phyloP scores from a whole-genome alignment of 202 grass and related monocot genomes.

The Miscanthus sacchariflorus region DNA sequence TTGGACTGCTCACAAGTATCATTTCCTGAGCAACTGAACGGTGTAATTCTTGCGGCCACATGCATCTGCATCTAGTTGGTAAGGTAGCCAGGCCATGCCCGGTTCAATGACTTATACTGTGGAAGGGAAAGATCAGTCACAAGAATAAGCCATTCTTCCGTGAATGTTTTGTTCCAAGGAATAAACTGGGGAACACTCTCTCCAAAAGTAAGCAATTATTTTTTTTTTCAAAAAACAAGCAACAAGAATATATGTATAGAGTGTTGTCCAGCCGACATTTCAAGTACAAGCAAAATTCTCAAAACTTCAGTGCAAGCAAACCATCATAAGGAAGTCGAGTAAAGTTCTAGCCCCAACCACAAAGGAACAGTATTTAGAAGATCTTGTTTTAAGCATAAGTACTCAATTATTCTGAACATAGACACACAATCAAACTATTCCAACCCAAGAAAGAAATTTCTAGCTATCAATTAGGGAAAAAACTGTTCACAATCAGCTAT shows the following conservation, averaged over 20 bases:
- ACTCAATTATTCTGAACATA: not conserved
- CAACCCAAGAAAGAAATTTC: not conserved
- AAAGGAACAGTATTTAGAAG: not conserved
- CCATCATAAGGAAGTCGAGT: not conserved
- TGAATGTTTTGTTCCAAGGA: slow-evolving; percentile 2
- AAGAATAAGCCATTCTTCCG: not conserved
- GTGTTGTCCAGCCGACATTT: not conserved
- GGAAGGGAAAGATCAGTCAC: slow-evolving; percentile 1
- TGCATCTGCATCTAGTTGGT: not conserved
- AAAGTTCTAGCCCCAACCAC: not conserved
- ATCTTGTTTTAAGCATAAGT: not conserved
- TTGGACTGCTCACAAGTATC: not conserved
- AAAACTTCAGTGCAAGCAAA: slow-evolving; percentile 10
- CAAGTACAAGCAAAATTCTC: not conserved
- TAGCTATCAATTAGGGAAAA: not conserved
- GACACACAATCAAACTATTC: not conserved
- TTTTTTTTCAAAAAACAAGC: not conserved
- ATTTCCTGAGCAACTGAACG: not conserved
- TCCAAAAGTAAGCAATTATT: not conserved
- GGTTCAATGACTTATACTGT: not conserved
- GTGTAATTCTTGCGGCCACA: not conserved
- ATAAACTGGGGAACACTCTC: not conserved
- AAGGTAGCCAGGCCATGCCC: not conserved
- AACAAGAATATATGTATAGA: not conserved
- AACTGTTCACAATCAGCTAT: not conserved